phyloP scores from a whole-genome alignment of 2,329 filamentous ascomycete species.

The Epichloe sibirici region DNA sequence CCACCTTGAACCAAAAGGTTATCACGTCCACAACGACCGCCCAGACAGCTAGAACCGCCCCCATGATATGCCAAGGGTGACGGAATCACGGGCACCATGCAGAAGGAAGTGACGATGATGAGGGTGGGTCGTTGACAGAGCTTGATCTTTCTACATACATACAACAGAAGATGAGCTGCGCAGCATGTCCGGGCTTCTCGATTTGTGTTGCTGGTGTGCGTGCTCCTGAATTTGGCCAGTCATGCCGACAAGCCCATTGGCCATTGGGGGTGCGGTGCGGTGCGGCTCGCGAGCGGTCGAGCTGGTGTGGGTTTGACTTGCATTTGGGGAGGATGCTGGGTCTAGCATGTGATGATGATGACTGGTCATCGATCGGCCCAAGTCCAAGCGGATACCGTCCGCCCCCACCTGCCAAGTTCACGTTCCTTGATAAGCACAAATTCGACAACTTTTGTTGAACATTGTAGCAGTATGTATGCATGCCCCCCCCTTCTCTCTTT shows the following conservation, averaged over 20 bases:
- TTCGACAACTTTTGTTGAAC: not conserved
- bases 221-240: not conserved
- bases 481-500: no score
- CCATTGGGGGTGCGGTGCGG: not conserved
- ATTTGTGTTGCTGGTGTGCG: not conserved
- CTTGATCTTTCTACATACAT: not conserved
- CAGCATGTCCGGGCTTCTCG: not conserved
- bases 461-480: no score
- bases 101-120: not conserved
- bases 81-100: slow-evolving; percentile 16
- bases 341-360: slow-evolving; percentile 19
- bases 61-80: slow-evolving; percentile 26
- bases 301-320: not conserved
- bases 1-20: slow-evolving; percentile 50
- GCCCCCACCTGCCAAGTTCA: not conserved
- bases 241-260: not conserved
- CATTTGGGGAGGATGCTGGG: not conserved
- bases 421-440: not conserved
- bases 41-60: slow-evolving; percentile 37
- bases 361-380: slow-evolving; percentile 3
- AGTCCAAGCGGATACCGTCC: not conserved
- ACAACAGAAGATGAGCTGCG: not conserved
- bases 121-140: not conserved
- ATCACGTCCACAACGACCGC: slow-evolving; percentile 49
- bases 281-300: not conserved